Conservation (phyloP, 176 grass and related monocot genomes). For the Saccharum spontaneum region DNA sequence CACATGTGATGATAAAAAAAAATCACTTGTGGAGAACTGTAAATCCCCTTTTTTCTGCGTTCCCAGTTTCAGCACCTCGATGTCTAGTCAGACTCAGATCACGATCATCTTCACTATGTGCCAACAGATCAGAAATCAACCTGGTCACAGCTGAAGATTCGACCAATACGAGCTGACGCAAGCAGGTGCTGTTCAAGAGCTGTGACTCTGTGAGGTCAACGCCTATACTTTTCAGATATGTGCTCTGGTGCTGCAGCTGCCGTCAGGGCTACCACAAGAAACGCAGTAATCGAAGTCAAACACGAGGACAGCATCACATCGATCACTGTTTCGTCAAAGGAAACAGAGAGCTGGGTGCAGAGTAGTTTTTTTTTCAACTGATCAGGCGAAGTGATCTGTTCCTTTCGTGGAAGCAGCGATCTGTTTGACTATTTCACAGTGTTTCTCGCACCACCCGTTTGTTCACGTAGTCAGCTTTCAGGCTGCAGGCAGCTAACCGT, state of each 20-base stretch:
- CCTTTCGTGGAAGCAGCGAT: background rate
- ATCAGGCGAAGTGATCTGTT: background rate
- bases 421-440: background rate
- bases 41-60: background rate
- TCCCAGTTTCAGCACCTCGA: background rate
- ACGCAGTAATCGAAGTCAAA: conserved; percentile 4
- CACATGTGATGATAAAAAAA: too few species aligned
- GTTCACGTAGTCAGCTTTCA: too few species aligned
- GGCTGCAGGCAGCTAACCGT: too few species aligned
- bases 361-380: too few species aligned
- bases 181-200: background rate
- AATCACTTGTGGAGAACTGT: background rate
- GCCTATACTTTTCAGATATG: background rate
- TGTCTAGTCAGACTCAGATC: background rate
- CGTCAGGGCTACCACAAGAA: background rate
- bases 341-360: background rate
- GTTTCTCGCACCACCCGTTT: background rate
- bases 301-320: too few species aligned
- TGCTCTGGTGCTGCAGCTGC: background rate
- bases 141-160: conserved; percentile 1
- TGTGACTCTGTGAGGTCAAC: background rate
- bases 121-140: background rate
- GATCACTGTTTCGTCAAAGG: background rate
- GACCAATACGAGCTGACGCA: background rate
- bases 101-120: background rate